Percentiles rank a stretch among this genome's conserved stretches.
Evolutionary conservation across 805 yeast species (phyloP).

Genomic region (Metschnikowia shivogae): DNA sequence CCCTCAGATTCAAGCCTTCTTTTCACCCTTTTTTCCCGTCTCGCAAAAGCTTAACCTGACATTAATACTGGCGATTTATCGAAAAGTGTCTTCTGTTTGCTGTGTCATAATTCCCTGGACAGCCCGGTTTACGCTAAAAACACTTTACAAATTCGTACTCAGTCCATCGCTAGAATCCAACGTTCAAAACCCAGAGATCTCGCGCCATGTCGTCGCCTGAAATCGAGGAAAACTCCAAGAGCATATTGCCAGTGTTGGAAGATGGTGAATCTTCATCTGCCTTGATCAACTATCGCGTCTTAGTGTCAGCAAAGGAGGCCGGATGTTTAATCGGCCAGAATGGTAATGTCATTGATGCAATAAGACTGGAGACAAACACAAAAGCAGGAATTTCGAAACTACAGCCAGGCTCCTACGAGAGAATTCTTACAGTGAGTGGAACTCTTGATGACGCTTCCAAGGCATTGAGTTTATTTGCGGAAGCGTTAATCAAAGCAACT

Average conservation of each 20-base stretch:
- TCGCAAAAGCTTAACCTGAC: neutral
- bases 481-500: constrained; percentile 50
- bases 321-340: constrained; percentile 87
- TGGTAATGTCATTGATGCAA: constrained; percentile 71
- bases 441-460: constrained; percentile 61
- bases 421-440: constrained; percentile 78
- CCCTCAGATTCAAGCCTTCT: neutral
- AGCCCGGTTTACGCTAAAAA: too few relatives aligned
- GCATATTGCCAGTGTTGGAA: constrained; percentile 25
- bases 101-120: neutral
- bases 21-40: constrained; percentile 2
- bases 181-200: constrained; percentile 1
- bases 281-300: constrained; percentile 45
- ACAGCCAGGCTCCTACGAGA: constrained; percentile 73
- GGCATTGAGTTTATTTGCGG: constrained; percentile 68
- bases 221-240: neutral
- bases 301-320: constrained; percentile 81
- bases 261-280: constrained; percentile 26
- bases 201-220: constrained; percentile 3
- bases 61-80: neutral
- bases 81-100: neutral
- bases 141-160: too few relatives aligned
- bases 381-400: constrained; percentile 85
- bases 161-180: neutral
- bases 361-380: constrained; percentile 70